Evolutionary conservation across 768 basidiomycete genomes (phyloP), one percentile per base, ranked within the genome.

Genomic region (Paxillus ammoniavirescens): DNA sequence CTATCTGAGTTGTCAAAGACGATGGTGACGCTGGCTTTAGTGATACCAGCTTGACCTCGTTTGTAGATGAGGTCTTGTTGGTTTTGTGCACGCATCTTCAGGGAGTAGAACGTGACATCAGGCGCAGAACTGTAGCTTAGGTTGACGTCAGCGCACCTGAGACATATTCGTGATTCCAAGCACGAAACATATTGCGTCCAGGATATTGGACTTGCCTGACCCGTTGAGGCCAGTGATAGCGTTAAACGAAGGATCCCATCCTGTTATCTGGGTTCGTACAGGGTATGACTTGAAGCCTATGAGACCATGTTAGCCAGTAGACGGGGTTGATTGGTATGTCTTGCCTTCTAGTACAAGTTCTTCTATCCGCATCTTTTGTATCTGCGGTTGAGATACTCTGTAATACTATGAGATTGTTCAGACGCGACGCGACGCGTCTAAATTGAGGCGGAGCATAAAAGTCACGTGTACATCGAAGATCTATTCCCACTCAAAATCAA

Each of bases 31-130:
- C 92, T 95, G 4, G 97, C 97, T 76, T 96, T 95, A 10, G 92
- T 93, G 55, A 98, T 79, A 9, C 97, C 97, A 18, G 97, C 95
- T 70, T 98, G 95, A 0, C 97, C 97, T 36, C 97, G 89, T 72
- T 99, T 99, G 81, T 99, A 99, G 52, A 99, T 98, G 62, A 99
- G 84, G 68, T 99, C 97, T 70, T 93, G 90, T 65, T 97, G 90
- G 73, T 98, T 98, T 59, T 89, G 81, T 14, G 92, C 94, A 47
- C 94, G 91, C 83, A 97, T 93, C 93, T 94, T 59, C 21, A 6
- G 2, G 26, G 31, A 28, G 23, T 38, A 37, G n/a, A 6, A 21
- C 21, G 30, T 3, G 38, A 36, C 14, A 44, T 15, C 47, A 21
- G 26, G 38, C 14, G 4, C n/a, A 17, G 42, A 30, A 18, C 50